These are phyloP conservation scores for Eucalyptus polybractea DNA, from an alignment of 345 rosid species.

Conservation along the genomic window DNA sequence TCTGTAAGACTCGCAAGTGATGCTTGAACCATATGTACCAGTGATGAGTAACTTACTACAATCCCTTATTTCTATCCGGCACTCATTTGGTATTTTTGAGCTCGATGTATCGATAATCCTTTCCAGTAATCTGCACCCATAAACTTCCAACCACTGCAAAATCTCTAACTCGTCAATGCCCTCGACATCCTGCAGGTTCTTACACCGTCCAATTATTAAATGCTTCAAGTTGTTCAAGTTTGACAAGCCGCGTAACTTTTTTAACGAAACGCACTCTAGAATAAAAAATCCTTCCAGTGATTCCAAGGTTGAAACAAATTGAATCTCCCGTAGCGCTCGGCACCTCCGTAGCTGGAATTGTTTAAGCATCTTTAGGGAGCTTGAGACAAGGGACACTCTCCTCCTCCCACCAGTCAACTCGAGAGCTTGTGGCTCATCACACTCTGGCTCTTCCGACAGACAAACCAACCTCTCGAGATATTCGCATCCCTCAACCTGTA, in stretches of 20 bases:
- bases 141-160: neutral
- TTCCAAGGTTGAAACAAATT: neutral
- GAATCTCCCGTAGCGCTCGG: neutral
- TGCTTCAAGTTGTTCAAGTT: neutral
- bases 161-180: neutral
- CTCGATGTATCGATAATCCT: neutral
- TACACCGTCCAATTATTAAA: neutral
- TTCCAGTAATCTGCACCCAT: neutral
- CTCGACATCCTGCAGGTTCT: neutral
- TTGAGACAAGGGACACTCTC: neutral
- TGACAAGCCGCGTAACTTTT: neutral
- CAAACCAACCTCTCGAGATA: neutral
- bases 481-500: neutral
- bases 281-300: neutral
- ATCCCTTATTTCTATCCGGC: neutral
- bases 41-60: neutral
- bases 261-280: neutral
- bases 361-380: neutral
- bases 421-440: neutral
- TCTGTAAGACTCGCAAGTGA: neutral
- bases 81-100: neutral
- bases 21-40: neutral
- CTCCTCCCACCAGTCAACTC: neutral
- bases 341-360: neutral
- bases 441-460: neutral